Evolutionary conservation across 2,329 filamentous ascomycete genomes (phyloP).

Genomic region (Botryotinia narcissicola): DNA sequence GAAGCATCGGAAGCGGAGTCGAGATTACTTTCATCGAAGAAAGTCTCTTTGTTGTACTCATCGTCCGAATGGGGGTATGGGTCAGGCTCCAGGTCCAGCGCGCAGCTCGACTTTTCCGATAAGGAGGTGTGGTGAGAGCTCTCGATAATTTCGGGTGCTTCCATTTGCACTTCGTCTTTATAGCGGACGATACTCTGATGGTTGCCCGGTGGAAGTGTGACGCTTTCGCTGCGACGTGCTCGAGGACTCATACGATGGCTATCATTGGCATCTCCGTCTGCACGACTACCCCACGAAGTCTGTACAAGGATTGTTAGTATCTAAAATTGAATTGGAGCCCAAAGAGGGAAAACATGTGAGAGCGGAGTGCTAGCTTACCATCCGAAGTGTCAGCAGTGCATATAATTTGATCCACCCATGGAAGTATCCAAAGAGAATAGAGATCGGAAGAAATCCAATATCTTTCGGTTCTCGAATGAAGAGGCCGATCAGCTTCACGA

Average conservation of each 20-base stretch:
- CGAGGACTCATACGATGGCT: conserved; percentile 52
- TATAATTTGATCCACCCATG: conserved; percentile 92
- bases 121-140: conserved; percentile 7
- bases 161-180: conserved; percentile 37
- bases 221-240: conserved; percentile 37
- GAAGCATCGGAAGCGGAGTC: conserved; percentile 25
- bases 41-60: conserved; percentile 19
- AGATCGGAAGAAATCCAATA: conserved; percentile 76
- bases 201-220: conserved; percentile 47
- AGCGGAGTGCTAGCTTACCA: conserved; percentile 50
- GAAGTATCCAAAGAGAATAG: conserved; percentile 86
- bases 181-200: conserved; percentile 46
- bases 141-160: conserved; percentile 10
- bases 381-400: conserved; percentile 76
- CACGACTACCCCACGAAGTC: conserved; percentile 95
- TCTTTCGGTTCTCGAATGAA: conserved; percentile 83
- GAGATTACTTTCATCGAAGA: conserved; percentile 22
- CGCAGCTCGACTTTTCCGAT: conserved; percentile 12
- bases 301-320: conserved; percentile 41
- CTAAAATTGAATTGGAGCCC: conserved; percentile 23
- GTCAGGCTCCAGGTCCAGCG: not conserved
- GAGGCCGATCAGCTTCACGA: conserved; percentile 84
- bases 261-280: conserved; percentile 85
- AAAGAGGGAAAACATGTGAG: not conserved
- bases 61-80: conserved; percentile 12